Base-by-base conservation (phyloP, 1,139 yeast genomes). In the Protomyces macrosporus region DNA sequence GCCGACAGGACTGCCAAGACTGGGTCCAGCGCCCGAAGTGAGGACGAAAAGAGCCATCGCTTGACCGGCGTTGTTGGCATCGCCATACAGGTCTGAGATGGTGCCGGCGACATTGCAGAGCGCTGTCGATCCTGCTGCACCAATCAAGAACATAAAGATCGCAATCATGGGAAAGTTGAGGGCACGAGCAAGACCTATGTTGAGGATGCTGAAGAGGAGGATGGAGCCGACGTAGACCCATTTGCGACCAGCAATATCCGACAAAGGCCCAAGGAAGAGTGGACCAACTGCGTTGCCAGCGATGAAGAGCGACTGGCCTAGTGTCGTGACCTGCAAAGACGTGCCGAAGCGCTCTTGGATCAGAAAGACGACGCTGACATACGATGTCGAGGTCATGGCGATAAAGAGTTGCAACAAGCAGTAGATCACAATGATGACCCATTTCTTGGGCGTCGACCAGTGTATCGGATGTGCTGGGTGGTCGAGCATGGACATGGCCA, bases 261-360 rank as follows among this genome's bases (percentile, higher is more conserved):
- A 85, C 54, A 88, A 72, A 4, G 96, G 96, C 30, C 93, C 95
- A 84, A 88, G 88, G 48, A 87, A 69, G 45, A 87, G 77, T 6
- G 96, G 96, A 16, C 96, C 95, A 0, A 87, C 80, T 0, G 95
- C 95, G 73, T 88, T 88, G 30, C 96, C 96, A 53, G 86, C 71
- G 30, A 89, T 95, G 70, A 82, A 89, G 36, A 88, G 77, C 0
- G 95, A 84, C 10, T 88, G 80, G 61, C 88, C 87, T 53, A 88
- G 77, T 6, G 86, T 79, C 6, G 85, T 83, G 3, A 83, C 87
- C 16, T 81, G 84, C 7, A 71, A 68, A 30, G 85, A 83, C 45
- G 87, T 82, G 63, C 80, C 81, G 71, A 73, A 87, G 55, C 75
- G 72, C 45, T 67, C 75, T 54, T 63, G 64, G n/a, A 59, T 55